Evolutionary conservation across 2,329 filamentous ascomycete species (phyloP).

Genomic region (Cytospora schulzeri): DNA sequence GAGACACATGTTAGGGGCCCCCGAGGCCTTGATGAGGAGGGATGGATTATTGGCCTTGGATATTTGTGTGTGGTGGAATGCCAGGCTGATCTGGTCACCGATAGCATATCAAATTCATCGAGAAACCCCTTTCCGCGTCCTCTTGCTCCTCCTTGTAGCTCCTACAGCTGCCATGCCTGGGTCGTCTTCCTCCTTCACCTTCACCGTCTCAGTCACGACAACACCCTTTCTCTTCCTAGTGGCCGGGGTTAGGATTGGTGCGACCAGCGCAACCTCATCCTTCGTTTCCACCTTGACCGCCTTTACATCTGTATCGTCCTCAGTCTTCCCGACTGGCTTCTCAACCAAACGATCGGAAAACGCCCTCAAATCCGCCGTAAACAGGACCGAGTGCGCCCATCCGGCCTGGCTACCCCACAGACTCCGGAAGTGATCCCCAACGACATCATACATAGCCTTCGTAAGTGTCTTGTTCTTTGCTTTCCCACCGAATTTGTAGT

Average conservation of each 20-base stretch:
- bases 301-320: conserved; percentile 19
- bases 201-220: conserved; percentile 25
- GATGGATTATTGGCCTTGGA: neutral
- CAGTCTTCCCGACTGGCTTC: conserved; percentile 29
- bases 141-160: conserved; percentile 10
- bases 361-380: conserved; percentile 85
- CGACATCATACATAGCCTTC: conserved; percentile 83
- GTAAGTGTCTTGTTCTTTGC: conserved; percentile 80
- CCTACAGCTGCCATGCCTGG: neutral
- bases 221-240: conserved; percentile 28
- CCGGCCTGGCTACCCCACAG: conserved; percentile 94
- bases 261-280: conserved; percentile 28
- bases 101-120: neutral
- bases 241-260: conserved; percentile 5
- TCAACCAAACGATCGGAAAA: conserved; percentile 68
- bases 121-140: neutral
- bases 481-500: conserved; percentile 85
- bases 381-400: conserved; percentile 96
- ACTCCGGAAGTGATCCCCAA: conserved; percentile 84
- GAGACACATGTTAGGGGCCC: neutral
- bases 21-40: neutral
- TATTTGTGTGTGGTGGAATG: neutral
- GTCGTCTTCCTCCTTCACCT: conserved; percentile 25
- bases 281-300: conserved; percentile 36
- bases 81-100: neutral